Evolutionary conservation across 805 yeast genomes (phyloP).

Genomic region (Nakazawaea holstii): DNA sequence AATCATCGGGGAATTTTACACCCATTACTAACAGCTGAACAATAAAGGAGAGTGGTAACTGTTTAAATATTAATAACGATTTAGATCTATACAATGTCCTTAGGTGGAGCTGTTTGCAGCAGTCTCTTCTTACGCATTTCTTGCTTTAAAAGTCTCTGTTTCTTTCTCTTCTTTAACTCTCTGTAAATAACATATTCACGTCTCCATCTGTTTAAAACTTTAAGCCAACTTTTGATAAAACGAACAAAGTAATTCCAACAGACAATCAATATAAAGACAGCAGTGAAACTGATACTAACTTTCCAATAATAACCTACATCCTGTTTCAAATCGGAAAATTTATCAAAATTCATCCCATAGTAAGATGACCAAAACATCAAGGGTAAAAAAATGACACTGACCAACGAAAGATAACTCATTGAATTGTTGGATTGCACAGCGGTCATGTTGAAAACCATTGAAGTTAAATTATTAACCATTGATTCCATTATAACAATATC

Average conservation of each 20-base stretch:
- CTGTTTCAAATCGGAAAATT: conserved; percentile 32
- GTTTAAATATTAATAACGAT: too few species aligned
- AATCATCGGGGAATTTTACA: too few species aligned
- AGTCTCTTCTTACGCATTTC: background rate
- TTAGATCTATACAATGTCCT: too few species aligned
- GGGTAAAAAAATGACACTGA: conserved; percentile 56
- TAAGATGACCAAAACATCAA: conserved; percentile 57
- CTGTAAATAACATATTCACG: conserved; percentile 1
- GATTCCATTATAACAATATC: conserved; percentile 50
- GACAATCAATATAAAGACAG: conserved; percentile 27
- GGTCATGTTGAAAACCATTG: conserved; percentile 51
- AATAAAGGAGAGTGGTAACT: too few species aligned
- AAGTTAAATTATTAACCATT: conserved; percentile 44
- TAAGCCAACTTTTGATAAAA: conserved; percentile 5
- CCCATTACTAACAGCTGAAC: too few species aligned
- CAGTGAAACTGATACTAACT: conserved; percentile 36
- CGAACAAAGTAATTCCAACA: conserved; percentile 23
- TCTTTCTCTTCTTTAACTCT: conserved; percentile 1
- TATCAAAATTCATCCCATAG: conserved; percentile 50
- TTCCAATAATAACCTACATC: conserved; percentile 42
- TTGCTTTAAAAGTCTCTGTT: background rate
- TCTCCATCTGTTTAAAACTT: conserved; percentile 3
- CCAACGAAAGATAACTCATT: conserved; percentile 47
- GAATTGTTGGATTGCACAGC: conserved; percentile 51
- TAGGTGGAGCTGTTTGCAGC: background rate